phyloP scores from a whole-genome alignment of 2,329 filamentous ascomycete species.

The Xenosphaeropsis pyriputrescens region DNA sequence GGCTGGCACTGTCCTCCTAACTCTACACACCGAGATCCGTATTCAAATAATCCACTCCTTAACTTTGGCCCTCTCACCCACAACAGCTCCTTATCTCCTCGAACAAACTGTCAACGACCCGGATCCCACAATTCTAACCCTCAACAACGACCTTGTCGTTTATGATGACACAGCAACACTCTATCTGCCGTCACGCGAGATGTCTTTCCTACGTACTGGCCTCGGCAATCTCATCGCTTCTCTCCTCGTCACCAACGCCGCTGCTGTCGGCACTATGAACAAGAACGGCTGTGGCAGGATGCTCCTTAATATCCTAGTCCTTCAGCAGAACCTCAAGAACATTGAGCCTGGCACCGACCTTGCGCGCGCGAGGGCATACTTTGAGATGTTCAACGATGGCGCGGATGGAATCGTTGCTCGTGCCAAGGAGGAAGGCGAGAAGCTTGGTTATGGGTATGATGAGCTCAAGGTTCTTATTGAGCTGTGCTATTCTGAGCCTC shows the following conservation, averaged over 20 bases:
- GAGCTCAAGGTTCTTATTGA: constrained; percentile 52
- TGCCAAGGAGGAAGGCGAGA: constrained; percentile 19
- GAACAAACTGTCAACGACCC: constrained; percentile 65
- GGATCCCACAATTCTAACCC: constrained; percentile 63
- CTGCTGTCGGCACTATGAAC: constrained; percentile 71
- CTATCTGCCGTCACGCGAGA: constrained; percentile 58
- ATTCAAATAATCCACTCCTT: constrained; percentile 77
- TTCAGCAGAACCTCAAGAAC: constrained; percentile 95
- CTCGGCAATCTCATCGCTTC: constrained; percentile 66
- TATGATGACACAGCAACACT: constrained; percentile 72
- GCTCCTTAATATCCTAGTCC: constrained; percentile 83
- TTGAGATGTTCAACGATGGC: constrained; percentile 50
- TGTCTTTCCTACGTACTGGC: constrained; percentile 61
- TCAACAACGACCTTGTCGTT: constrained; percentile 72
- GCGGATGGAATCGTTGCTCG: constrained; percentile 49
- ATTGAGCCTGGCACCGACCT: constrained; percentile 60
- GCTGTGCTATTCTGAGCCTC: constrained; percentile 52
- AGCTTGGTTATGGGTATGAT: constrained; percentile 43
- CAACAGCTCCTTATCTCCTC: constrained; percentile 44
- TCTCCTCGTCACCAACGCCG: constrained; percentile 60
- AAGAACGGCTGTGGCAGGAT: constrained; percentile 69
- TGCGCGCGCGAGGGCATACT: constrained; percentile 50
- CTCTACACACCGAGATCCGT: constrained; percentile 77
- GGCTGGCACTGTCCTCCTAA: constrained; percentile 64
- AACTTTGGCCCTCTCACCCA: constrained; percentile 42